Evolutionary conservation across 2,329 filamentous ascomycete genomes (phyloP), one percentile per base, ranked within the genome.

Genomic region (Colletotrichum echinochloae): DNA sequence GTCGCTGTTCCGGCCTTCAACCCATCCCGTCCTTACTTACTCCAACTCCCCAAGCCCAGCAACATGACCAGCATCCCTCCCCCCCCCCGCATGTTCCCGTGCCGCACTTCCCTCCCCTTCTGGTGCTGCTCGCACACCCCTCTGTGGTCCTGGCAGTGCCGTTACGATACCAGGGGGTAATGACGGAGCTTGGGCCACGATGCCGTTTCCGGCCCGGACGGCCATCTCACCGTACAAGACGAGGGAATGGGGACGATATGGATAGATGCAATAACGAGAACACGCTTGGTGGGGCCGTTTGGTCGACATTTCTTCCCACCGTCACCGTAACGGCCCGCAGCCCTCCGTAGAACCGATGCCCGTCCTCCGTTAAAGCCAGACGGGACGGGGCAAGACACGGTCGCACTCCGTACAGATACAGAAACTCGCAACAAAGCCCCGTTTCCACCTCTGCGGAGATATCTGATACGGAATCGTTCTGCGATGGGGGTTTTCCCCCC

Each of bases 201-300:
- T 33, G 33, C 49, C 49, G 49, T 52, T 52, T 52, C 28, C 28
- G 49, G 49, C 28, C 28, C 23, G 12, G 12, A 26, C 46, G 16
- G 49, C 18, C 28, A 12, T 1, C 5, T 18, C 28, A 33, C 49
- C 49, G 49, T 52, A 9, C 18, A 33, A 52, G 28, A 39, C 63
- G 44, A 16, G 26, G 52, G 28, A 12, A 65, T 30, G 30, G 54
- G 44, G 30, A 16, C 33, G 48, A 30, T 44, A 28, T 7, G 28
- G 7, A 44, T 18, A 59, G 55, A 69, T 65, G 66, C 66, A 68
- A 68, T 59, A 65, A 65, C 37, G 52, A 68, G 66, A 48, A 55
- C 37, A 48, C 20, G 35, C 5, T 11, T n/a, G 12, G 23, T 46
- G 30, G 30, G 16, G 37, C 3, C 37, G 2, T 39, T 39, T 23